These are phyloP conservation scores for Neofusicoccum cordaticola DNA, from an alignment of 2,329 filamentous ascomycete genomes.

Conservation along the genomic window DNA sequence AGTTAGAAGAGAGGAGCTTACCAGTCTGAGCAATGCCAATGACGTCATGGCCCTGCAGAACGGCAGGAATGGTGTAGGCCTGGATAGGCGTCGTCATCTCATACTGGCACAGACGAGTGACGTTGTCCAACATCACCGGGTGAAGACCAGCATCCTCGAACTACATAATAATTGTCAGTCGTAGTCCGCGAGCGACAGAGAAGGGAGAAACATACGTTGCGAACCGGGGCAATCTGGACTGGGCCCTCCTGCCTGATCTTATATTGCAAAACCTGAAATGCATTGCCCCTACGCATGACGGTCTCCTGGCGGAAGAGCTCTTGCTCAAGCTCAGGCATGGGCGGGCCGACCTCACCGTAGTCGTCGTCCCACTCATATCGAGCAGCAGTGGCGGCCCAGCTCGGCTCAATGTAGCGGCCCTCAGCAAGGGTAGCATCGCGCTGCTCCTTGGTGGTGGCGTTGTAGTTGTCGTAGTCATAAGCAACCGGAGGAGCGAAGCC, in stretches of 20 bases:
- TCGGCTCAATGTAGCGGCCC: slow-evolving; percentile 7
- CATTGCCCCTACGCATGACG: slow-evolving; percentile 58
- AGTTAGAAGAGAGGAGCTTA: slow-evolving; percentile 43
- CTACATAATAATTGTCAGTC: slow-evolving; percentile 38
- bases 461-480: slow-evolving; percentile 49
- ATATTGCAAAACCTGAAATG: slow-evolving; percentile 59
- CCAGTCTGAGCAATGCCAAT: slow-evolving; percentile 92
- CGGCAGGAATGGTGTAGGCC: slow-evolving; percentile 76
- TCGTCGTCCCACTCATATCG: slow-evolving; percentile 85
- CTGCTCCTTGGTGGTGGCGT: slow-evolving; percentile 19
- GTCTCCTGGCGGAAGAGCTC: slow-evolving; percentile 65
- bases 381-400: slow-evolving; percentile 56
- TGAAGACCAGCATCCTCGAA: slow-evolving; percentile 82
- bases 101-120: slow-evolving; percentile 68
- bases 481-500: slow-evolving; percentile 50
- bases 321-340: slow-evolving; percentile 66
- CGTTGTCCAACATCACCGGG: slow-evolving; percentile 76
- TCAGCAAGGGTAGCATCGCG: slow-evolving; percentile 22
- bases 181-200: neutral
- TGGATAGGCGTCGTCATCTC: slow-evolving; percentile 79
- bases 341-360: slow-evolving; percentile 79
- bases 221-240: slow-evolving; percentile 47
- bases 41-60: slow-evolving; percentile 73
- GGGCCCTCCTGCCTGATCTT: slow-evolving; percentile 52
- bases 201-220: slow-evolving; percentile 42